These are phyloP conservation scores for Rhizopus sp. DNA, from an alignment of 371 early-diverging fungal species.

Conservation along the genomic window DNA sequence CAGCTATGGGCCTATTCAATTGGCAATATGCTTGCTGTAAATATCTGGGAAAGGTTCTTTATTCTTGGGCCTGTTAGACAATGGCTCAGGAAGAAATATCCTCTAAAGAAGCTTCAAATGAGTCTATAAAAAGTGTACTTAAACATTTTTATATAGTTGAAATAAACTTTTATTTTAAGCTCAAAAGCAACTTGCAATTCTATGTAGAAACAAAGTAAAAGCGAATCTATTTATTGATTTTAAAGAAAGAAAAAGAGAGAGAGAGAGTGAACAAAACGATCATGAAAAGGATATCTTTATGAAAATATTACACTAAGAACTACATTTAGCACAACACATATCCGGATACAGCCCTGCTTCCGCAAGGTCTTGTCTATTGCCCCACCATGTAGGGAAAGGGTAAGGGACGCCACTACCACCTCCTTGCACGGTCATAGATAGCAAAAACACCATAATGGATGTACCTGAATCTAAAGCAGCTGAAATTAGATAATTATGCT, in stretches of 20 bases:
- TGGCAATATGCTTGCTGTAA: conserved; percentile 33
- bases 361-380: conserved; percentile 29
- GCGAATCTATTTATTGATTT: too few species aligned
- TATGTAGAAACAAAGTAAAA: neutral
- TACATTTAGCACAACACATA: conserved; percentile 1
- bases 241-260: too few species aligned
- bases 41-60: conserved; percentile 40
- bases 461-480: conserved; percentile 63
- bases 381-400: conserved; percentile 56
- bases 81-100: conserved; percentile 22
- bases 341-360: neutral
- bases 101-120: conserved; percentile 17
- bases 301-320: neutral
- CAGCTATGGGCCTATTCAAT: conserved; percentile 51
- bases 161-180: neutral
- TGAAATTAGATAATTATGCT: conserved; percentile 57
- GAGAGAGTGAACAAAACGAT: neutral
- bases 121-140: conserved; percentile 3
- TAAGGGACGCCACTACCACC: conserved; percentile 43
- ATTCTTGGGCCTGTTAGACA: conserved; percentile 41
- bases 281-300: conserved; percentile 8
- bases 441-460: conserved; percentile 51
- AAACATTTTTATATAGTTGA: too few species aligned
- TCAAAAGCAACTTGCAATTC: neutral
- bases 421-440: conserved; percentile 52